Percentiles rank a stretch among this genome's conserved stretches.
Conservation (phyloP, 2,329 filamentous ascomycete genomes). For the Trichophyton equinum region DNA sequence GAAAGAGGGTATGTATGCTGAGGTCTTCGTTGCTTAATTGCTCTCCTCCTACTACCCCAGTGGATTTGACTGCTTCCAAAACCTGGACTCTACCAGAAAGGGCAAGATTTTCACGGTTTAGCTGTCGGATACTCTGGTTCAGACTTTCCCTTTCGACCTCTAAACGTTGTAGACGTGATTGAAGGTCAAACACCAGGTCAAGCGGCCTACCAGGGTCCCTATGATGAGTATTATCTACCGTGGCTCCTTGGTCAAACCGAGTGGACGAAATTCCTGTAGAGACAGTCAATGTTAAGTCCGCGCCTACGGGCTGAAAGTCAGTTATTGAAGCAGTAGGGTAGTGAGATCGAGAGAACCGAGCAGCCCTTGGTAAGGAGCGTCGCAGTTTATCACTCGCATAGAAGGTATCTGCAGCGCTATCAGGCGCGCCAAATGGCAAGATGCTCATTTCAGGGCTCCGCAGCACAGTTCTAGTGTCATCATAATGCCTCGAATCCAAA, state of each 20-base stretch:
- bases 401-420: neutral
- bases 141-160: neutral
- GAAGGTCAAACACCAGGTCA: neutral
- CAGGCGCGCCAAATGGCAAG: neutral
- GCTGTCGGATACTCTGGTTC: neutral
- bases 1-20: constrained; percentile 11
- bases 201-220: neutral
- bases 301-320: neutral
- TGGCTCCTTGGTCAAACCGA: neutral
- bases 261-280: neutral
- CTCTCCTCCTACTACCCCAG: neutral
- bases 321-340: neutral
- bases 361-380: neutral
- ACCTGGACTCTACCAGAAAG: neutral
- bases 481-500: neutral
- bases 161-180: neutral
- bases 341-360: neutral
- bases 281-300: neutral
- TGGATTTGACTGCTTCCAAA: neutral
- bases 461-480: neutral
- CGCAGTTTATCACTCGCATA: neutral
- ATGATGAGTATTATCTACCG: neutral
- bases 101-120: neutral
- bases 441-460: neutral
- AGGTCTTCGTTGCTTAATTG: constrained; percentile 6